Percentiles rank a stretch among this genome's conserved stretches.
Evolutionary conservation across 768 basidiomycete species (phyloP).

Genomic region (Pleurotus platypus): DNA sequence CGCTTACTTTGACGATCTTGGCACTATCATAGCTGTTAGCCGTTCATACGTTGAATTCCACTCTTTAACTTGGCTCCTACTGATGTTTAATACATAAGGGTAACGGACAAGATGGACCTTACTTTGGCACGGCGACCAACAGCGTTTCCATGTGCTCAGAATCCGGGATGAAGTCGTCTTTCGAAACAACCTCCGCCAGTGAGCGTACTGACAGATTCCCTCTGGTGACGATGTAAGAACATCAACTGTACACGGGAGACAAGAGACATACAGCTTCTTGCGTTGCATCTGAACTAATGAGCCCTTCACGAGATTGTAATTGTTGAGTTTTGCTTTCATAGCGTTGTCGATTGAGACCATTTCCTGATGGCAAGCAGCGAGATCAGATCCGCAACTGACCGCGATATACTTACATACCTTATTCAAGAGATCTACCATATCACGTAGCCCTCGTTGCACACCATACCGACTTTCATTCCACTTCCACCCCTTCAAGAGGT

Average conservation of each 20-base stretch:
- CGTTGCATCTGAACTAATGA: slow-evolving; percentile 88
- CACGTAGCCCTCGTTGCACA: slow-evolving; percentile 73
- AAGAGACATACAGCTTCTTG: slow-evolving; percentile 72
- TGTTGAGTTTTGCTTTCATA: slow-evolving; percentile 87
- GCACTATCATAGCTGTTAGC: slow-evolving; percentile 86
- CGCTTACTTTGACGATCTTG: slow-evolving; percentile 81
- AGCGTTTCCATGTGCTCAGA: slow-evolving; percentile 94
- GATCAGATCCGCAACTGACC: not conserved
- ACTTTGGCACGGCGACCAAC: slow-evolving; percentile 94
- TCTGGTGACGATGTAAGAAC: slow-evolving; percentile 32
- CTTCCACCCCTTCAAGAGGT: slow-evolving; percentile 77
- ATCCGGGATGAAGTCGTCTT: slow-evolving; percentile 78
- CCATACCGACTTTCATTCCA: slow-evolving; percentile 96
- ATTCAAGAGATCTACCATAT: slow-evolving; percentile 80
- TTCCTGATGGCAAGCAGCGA: slow-evolving; percentile 53
- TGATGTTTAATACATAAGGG: slow-evolving; percentile 19
- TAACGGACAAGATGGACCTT: slow-evolving; percentile 21
- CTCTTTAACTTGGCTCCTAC: slow-evolving; percentile 76
- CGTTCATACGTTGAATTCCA: slow-evolving; percentile 91
- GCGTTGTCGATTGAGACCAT: slow-evolving; percentile 92
- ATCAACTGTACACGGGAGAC: slow-evolving; percentile 4
- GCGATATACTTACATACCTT: slow-evolving; percentile 51
- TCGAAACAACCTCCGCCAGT: slow-evolving; percentile 78
- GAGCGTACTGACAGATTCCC: slow-evolving; percentile 94
- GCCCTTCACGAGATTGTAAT: slow-evolving; percentile 93